phyloP scores from a whole-genome alignment of 164 flowering plant species.

The Vitis cinerea region DNA sequence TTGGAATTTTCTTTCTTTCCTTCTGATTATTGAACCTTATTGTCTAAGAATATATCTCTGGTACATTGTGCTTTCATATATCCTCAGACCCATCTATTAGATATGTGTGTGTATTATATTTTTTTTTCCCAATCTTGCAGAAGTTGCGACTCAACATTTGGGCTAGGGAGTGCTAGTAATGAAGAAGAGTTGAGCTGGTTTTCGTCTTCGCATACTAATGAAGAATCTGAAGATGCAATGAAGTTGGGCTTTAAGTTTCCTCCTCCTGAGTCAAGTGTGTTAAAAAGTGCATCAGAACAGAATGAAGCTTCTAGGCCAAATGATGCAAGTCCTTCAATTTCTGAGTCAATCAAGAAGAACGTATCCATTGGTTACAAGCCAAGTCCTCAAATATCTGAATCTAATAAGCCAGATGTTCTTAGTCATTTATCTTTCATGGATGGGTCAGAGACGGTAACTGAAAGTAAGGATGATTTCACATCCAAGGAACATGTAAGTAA shows the following conservation, averaged over 20 bases:
- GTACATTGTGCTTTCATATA: neutral
- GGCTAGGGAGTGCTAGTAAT: slow-evolving; percentile 44
- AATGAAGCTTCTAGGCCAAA: slow-evolving; percentile 24
- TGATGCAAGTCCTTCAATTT: slow-evolving; percentile 13
- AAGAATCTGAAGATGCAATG: slow-evolving; percentile 45
- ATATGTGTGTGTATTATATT: neutral
- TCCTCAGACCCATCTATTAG: neutral
- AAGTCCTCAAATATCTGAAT: slow-evolving; percentile 19
- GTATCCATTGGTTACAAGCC: slow-evolving; percentile 12
- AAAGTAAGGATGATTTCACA: slow-evolving; percentile 23
- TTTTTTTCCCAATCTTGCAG: slow-evolving; percentile 36
- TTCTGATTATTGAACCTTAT: neutral
- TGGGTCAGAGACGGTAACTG: slow-evolving; percentile 25
- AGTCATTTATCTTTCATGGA: slow-evolving; percentile 21
- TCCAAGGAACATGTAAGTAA: slow-evolving; percentile 40
- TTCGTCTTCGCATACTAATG: slow-evolving; percentile 46
- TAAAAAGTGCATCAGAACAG: slow-evolving; percentile 28
- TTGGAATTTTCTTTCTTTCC: neutral
- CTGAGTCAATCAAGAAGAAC: slow-evolving; percentile 23
- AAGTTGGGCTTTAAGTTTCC: slow-evolving; percentile 37
- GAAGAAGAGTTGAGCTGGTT: slow-evolving; percentile 68
- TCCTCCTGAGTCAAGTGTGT: slow-evolving; percentile 29
- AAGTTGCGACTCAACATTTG: slow-evolving; percentile 76
- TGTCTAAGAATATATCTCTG: neutral
- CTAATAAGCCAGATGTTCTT: slow-evolving; percentile 20